phyloP scores from a whole-genome alignment of 2,329 filamentous ascomycete genomes.

The Epichloe brachyelytri region DNA sequence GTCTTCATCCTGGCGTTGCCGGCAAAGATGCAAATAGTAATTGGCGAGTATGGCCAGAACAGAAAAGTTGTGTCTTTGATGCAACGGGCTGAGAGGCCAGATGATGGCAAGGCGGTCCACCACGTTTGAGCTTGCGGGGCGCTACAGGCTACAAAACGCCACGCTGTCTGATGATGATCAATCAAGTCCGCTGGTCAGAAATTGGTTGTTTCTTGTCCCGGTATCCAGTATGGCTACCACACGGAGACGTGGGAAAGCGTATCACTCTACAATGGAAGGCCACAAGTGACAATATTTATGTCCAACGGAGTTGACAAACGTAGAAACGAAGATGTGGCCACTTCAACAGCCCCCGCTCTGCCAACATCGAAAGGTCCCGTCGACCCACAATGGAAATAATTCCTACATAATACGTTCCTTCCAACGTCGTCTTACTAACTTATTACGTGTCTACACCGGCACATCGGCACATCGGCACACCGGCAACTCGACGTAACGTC shows the following conservation, averaged over 20 bases:
- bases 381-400: too few species aligned
- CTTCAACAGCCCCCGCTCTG: neutral
- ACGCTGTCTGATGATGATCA: constrained; percentile 11
- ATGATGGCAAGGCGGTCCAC: neutral
- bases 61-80: too few species aligned
- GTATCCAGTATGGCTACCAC: too few species aligned
- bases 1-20: constrained; percentile 31
- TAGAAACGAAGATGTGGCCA: neutral
- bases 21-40: neutral
- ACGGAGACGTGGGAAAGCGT: too few species aligned
- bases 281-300: neutral
- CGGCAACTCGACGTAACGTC: too few species aligned
- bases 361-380: neutral
- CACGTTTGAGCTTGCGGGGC: neutral
- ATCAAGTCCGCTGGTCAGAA: neutral
- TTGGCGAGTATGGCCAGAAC: neutral
- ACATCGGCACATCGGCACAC: too few species aligned
- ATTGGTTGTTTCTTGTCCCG: neutral
- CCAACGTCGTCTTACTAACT: too few species aligned
- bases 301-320: neutral
- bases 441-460: too few species aligned
- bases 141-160: constrained; percentile 10
- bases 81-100: neutral
- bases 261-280: neutral
- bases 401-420: too few species aligned